A percentile compares a stretch with the other conserved stretches of the same genome.
phyloP scores from a whole-genome alignment of 768 basidiomycete genomes.

The Leucocoprinus sp. region DNA sequence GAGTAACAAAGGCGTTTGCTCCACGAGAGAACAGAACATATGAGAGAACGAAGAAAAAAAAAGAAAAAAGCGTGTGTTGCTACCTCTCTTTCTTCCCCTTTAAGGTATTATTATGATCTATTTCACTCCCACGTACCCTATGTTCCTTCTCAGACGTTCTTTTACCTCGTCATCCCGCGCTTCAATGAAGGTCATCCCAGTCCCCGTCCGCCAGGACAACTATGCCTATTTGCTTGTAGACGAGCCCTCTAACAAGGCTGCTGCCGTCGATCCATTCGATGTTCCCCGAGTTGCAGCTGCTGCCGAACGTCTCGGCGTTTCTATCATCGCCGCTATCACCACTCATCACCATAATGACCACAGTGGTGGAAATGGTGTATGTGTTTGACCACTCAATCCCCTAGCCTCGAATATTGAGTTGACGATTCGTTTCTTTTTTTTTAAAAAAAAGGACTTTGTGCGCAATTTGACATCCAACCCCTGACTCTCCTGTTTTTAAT shows the following conservation, averaged over 20 bases:
- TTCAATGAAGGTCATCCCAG: constrained; percentile 66
- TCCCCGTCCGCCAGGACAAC: constrained; percentile 76
- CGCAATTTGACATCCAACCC: constrained; percentile 17
- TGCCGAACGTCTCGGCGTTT: constrained; percentile 53
- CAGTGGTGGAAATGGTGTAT: constrained; percentile 77
- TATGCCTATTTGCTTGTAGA: constrained; percentile 82
- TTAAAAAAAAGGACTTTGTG: constrained; percentile 51
- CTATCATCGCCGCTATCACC: constrained; percentile 68
- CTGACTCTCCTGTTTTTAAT: background rate
- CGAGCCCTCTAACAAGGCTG: constrained; percentile 55
- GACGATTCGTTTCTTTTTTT: constrained; percentile 8
- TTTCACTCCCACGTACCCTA: background rate
- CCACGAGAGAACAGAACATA: background rate
- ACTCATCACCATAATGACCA: constrained; percentile 94
- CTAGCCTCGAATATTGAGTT: background rate
- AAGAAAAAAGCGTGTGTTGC: background rate
- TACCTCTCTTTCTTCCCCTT: background rate
- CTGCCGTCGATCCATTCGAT: constrained; percentile 77
- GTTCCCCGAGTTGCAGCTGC: constrained; percentile 57
- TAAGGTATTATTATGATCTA: background rate
- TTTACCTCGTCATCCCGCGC: constrained; percentile 6
- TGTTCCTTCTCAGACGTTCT: constrained; percentile 1
- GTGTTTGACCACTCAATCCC: constrained; percentile 1
- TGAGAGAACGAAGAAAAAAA: background rate
- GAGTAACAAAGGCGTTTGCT: background rate